Percentiles rank a stretch among this genome's conserved stretches.
Conservation (phyloP, 2,329 filamentous ascomycete species). For the Dactylellina cionopaga region DNA sequence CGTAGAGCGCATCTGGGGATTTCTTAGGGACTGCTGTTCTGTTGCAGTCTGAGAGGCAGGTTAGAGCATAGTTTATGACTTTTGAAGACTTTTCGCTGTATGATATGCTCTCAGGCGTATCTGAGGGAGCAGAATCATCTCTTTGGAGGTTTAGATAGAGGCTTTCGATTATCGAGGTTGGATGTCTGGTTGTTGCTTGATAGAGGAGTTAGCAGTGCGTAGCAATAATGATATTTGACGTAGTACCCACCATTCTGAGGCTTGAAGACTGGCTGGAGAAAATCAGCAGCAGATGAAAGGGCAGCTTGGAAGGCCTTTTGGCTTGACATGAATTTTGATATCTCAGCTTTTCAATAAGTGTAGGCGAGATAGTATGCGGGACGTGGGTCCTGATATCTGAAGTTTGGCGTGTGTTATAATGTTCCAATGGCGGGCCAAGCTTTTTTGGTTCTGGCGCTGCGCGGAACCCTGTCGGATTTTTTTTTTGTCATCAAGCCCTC, state of each 20-base stretch:
- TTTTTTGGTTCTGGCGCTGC: slow-evolving; percentile 23
- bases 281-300: slow-evolving; percentile 24
- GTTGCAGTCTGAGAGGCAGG: slow-evolving; percentile 21
- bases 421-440: slow-evolving; percentile 38
- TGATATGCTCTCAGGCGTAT: background rate
- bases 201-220: slow-evolving; percentile 18
- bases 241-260: slow-evolving; percentile 31
- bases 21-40: slow-evolving; percentile 21
- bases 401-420: slow-evolving; percentile 4
- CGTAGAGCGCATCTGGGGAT: slow-evolving; percentile 44
- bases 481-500: slow-evolving; percentile 13
- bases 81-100: slow-evolving; percentile 19
- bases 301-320: slow-evolving; percentile 39
- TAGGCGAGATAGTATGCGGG: background rate
- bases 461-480: slow-evolving; percentile 36
- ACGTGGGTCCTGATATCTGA: background rate
- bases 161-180: slow-evolving; percentile 36
- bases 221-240: background rate
- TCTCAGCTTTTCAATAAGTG: background rate
- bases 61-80: slow-evolving; percentile 26
- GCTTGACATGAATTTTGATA: slow-evolving; percentile 36
- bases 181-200: slow-evolving; percentile 38
- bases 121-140: background rate
- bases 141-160: slow-evolving; percentile 27
- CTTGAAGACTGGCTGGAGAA: slow-evolving; percentile 47